Evolutionary conservation across 2,329 filamentous ascomycete genomes (phyloP).

Genomic region (Cladorrhinum sp.): DNA sequence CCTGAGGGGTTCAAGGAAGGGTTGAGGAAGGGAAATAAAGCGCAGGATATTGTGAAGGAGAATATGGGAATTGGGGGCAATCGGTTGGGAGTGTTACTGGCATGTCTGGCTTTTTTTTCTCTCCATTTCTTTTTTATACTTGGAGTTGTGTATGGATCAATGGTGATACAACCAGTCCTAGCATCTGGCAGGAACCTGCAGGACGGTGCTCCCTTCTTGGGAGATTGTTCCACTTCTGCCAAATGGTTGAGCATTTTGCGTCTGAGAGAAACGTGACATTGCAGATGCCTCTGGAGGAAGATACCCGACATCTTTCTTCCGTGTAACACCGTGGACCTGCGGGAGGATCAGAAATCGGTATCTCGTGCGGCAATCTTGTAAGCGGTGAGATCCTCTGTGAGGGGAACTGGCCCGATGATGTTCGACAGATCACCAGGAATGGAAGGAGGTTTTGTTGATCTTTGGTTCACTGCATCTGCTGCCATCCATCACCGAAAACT

Average conservation of each 20-base stretch:
- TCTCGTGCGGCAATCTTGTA: too few relatives aligned
- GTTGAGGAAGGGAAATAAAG: conserved; percentile 43
- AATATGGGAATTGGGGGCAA: conserved; percentile 52
- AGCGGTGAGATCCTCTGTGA: background rate
- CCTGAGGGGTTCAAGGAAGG: conserved; percentile 42
- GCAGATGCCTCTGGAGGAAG: conserved; percentile 48
- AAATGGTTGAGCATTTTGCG: conserved; percentile 44
- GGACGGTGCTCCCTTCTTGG: conserved; percentile 44
- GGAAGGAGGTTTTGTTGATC: background rate
- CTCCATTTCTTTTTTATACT: background rate
- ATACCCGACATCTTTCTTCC: conserved; percentile 41
- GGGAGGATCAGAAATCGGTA: too few relatives aligned
- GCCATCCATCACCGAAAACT: background rate
- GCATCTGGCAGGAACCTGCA: conserved; percentile 51
- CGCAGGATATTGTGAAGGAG: conserved; percentile 46
- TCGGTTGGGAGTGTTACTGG: conserved; percentile 47
- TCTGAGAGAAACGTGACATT: conserved; percentile 43
- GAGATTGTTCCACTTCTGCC: conserved; percentile 44
- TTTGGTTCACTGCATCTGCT: background rate
- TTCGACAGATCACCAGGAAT: background rate
- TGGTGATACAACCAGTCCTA: too few relatives aligned
- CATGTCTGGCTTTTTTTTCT: conserved; percentile 28
- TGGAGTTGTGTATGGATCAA: too few relatives aligned
- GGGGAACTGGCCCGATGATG: background rate
- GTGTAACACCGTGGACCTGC: too few relatives aligned